Conservation (phyloP, 345 rosid genomes). For the Lagerstroemia speciosa region DNA sequence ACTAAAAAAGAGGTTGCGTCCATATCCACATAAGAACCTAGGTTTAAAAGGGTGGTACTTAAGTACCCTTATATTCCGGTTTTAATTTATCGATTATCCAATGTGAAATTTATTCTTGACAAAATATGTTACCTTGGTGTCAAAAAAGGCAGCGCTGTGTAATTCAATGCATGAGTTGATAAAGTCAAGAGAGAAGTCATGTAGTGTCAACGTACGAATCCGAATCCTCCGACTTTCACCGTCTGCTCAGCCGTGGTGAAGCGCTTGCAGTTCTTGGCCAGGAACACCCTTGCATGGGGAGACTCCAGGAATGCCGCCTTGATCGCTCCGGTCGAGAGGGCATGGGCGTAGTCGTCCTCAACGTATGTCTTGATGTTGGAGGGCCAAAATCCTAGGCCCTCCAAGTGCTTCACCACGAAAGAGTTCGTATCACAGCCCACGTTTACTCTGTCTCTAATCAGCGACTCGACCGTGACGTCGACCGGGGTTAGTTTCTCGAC, state of each 20-base stretch:
- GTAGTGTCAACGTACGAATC: conserved; percentile 16
- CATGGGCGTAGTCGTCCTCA: conserved; percentile 8
- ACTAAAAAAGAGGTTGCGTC: too few species aligned
- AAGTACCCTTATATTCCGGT: too few species aligned
- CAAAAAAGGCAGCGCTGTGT: too few species aligned
- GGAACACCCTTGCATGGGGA: conserved; percentile 19
- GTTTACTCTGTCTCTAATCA: conserved; percentile 6
- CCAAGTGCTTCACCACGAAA: conserved; percentile 17
- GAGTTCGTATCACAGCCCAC: conserved; percentile 27
- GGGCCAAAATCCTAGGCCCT: conserved; percentile 9
- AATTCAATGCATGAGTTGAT: too few species aligned
- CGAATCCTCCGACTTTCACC: conserved; percentile 17
- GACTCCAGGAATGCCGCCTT: conserved; percentile 17
- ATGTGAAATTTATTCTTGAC: too few species aligned
- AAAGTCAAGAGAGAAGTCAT: too few species aligned
- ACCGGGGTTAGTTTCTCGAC: not conserved
- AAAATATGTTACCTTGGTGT: too few species aligned
- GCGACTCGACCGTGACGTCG: not conserved
- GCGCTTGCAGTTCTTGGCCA: conserved; percentile 18
- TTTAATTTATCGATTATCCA: too few species aligned
- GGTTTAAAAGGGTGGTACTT: too few species aligned
- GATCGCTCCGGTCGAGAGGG: conserved; percentile 11
- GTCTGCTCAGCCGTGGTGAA: conserved; percentile 13
- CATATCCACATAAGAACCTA: too few species aligned
- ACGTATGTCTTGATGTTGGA: conserved; percentile 6